Evolutionary conservation across 768 basidiomycete species (phyloP), one percentile per base, ranked within the genome.

Genomic region (Mycena albidolilacea): DNA sequence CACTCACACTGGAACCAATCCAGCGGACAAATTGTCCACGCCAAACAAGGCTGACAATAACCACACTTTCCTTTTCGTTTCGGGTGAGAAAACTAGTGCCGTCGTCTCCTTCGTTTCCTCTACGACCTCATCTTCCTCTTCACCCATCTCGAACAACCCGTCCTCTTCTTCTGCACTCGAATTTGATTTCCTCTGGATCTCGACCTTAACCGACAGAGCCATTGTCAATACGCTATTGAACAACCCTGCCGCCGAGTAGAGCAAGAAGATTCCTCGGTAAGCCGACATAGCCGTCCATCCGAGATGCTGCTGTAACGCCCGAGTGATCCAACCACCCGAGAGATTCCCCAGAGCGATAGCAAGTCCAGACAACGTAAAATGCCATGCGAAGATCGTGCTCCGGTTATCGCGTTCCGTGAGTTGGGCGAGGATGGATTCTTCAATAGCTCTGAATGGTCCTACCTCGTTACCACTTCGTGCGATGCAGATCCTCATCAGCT

Each of bases 1-100:
- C 48, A 68, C 67, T 10, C 58, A 70, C 69, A 70, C 69, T 70
- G 69, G 69, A 64, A 70, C 69, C 69, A 70, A 64, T 57, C 69
- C 69, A 59, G 43, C 69, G 0, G 69, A 64, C 2, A 70, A 64
- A 39, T 70, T 70, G 63, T 70, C 69, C 63, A 70, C 55, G 44
- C 62, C 62, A 48, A 70, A 70, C 44, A 70, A 48, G 41, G 63
- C 55, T 38, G 69, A 70, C 54, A 70, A 64, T 58, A 70, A 58
- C 69, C 69, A 70, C 44, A 64, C 63, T 19, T 70, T 70, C 37
- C 59, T 70, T 41, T 70, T 70, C 37, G 69, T 70, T 64, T 70
- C 69, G 63, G 43, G 69, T 17, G 69, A 70, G 61, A 70, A 19
- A 57, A 43, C 44, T 10, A 70, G 63, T 58, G 35, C 63, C 43